phyloP scores from a whole-genome alignment of 2,329 filamentous ascomycete species.

The Cephalotrichum gorgonifer region DNA sequence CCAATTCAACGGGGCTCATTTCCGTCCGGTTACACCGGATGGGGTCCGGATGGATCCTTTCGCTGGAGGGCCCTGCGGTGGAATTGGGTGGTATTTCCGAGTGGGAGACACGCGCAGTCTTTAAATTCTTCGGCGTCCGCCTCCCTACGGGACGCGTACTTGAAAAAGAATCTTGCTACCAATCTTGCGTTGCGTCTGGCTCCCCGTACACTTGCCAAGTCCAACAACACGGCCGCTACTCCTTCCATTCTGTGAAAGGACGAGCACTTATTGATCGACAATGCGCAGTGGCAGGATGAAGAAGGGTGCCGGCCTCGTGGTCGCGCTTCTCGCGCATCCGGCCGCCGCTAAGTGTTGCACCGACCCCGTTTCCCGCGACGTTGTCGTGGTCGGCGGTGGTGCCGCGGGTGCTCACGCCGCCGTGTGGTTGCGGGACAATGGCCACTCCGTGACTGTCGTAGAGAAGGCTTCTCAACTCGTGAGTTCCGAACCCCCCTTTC shows the following conservation, averaged over 20 bases:
- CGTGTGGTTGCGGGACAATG: conserved; percentile 22
- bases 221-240: not conserved
- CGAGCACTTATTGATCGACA: not conserved
- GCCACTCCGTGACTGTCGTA: conserved; percentile 20
- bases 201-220: not conserved
- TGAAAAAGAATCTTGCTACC: too few species aligned
- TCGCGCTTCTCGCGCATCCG: not conserved
- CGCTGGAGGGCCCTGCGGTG: too few species aligned
- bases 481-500: conserved; percentile 4
- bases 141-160: too few species aligned
- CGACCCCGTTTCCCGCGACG: conserved; percentile 15
- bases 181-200: not conserved
- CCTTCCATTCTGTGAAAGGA: not conserved
- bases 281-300: not conserved
- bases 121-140: not conserved
- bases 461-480: conserved; percentile 23
- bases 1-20: too few species aligned
- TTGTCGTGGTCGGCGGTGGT: conserved; percentile 25
- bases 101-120: not conserved
- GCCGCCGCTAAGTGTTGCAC: not conserved
- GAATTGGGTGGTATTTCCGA: not conserved
- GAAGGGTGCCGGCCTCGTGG: not conserved
- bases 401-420: conserved; percentile 25
- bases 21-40: not conserved
- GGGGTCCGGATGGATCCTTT: not conserved